Conservation (phyloP, 306 rosid species). For the Trichosanthes truncata region DNA sequence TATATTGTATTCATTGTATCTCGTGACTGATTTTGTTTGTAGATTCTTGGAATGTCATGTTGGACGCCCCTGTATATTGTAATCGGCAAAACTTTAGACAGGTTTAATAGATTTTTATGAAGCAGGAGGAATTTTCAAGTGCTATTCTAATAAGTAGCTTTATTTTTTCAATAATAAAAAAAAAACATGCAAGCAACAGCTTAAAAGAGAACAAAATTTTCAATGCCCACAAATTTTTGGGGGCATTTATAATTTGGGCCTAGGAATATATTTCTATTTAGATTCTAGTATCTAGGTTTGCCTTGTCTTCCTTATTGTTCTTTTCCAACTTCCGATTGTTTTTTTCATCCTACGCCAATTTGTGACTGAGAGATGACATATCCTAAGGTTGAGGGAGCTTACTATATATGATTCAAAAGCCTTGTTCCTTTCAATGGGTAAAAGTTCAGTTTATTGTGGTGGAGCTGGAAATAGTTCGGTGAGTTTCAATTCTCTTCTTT, state of each 20-base stretch:
- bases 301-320: neutral
- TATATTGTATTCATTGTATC: neutral
- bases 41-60: conserved; percentile 46
- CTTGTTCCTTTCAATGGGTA: conserved; percentile 70
- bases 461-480: conserved; percentile 93
- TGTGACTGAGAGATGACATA: conserved; percentile 20
- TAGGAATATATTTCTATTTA: neutral
- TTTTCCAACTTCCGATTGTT: neutral
- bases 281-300: neutral
- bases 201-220: neutral
- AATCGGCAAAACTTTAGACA: too few species aligned
- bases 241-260: neutral
- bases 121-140: neutral
- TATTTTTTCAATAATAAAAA: neutral
- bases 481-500: conserved; percentile 24
- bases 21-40: conserved; percentile 15
- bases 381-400: conserved; percentile 79
- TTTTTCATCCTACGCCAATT: neutral
- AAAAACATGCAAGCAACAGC: neutral
- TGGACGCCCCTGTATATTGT: conserved; percentile 98
- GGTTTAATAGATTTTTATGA: neutral
- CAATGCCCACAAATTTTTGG: neutral
- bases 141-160: neutral
- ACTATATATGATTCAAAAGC: conserved; percentile 54
- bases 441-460: conserved; percentile 72